Percentiles rank a stretch among this genome's conserved stretches.
Conservation (phyloP, 768 basidiomycete species). For the Boletus barrowsii region DNA sequence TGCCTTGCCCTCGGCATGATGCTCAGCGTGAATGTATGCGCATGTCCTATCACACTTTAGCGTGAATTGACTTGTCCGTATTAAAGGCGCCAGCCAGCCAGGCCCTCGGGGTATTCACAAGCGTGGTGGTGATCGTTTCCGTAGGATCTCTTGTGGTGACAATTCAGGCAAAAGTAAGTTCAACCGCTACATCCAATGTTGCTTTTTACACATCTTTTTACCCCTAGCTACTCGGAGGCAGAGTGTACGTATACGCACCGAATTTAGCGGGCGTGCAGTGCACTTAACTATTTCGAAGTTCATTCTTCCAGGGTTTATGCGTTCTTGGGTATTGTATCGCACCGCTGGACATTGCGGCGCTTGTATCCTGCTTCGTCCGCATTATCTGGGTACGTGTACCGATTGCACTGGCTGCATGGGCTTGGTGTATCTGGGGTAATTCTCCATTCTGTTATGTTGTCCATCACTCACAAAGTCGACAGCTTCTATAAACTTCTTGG, state of each 20-base stretch:
- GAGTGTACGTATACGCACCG: conserved; percentile 57
- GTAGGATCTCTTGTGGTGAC: conserved; percentile 89
- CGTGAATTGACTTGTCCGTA: neutral
- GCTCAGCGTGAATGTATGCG: conserved; percentile 76
- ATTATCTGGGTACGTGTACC: conserved; percentile 86
- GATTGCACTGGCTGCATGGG: conserved; percentile 83
- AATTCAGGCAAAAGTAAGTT: conserved; percentile 85
- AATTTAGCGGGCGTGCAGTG: neutral
- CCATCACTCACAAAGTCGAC: conserved; percentile 1
- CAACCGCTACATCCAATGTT: neutral
- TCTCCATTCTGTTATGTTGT: neutral
- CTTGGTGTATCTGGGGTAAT: conserved; percentile 97
- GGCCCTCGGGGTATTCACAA: conserved; percentile 86
- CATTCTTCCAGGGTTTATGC: conserved; percentile 95
- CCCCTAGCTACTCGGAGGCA: conserved; percentile 70
- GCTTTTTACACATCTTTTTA: neutral
- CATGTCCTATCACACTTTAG: neutral
- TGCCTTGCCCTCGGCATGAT: conserved; percentile 79
- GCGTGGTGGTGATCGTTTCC: conserved; percentile 90
- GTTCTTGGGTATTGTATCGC: conserved; percentile 95
- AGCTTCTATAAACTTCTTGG: conserved; percentile 95
- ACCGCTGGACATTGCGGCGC: conserved; percentile 86
- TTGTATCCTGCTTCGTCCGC: conserved; percentile 82
- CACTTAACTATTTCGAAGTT: conserved; percentile 41
- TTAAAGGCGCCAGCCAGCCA: conserved; percentile 77